Evolutionary conservation across 1,139 yeast genomes (phyloP).

Genomic region (Hemisphaericaspora subhashii): DNA sequence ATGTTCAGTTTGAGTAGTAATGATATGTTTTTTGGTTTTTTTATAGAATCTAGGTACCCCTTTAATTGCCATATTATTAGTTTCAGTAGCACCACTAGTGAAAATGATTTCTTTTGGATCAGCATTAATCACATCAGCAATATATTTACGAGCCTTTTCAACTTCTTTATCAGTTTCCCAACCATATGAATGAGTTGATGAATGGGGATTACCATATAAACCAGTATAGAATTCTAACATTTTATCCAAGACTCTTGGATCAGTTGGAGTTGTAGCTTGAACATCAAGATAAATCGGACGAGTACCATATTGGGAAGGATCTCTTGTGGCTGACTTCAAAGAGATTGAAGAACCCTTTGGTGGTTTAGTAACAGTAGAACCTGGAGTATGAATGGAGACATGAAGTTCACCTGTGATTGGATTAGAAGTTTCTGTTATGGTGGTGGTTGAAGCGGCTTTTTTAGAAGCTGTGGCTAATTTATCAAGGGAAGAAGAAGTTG

Average conservation of each 20-base stretch:
- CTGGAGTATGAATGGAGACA: constrained; percentile 18
- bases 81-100: constrained; percentile 97
- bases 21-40: constrained; percentile 87
- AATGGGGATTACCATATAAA: constrained; percentile 94
- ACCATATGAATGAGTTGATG: constrained; percentile 96
- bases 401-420: constrained; percentile 21
- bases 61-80: constrained; percentile 90
- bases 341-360: constrained; percentile 47
- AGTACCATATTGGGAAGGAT: constrained; percentile 54
- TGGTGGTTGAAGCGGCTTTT: constrained; percentile 1
- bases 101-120: constrained; percentile 96
- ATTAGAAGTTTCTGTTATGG: constrained; percentile 13
- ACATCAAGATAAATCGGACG: constrained; percentile 92
- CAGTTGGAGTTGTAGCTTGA: constrained; percentile 98
- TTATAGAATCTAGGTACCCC: constrained; percentile 94
- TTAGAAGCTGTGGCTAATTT: constrained; percentile 4
- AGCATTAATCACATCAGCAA: constrained; percentile 84
- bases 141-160: constrained; percentile 77
- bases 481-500: not conserved
- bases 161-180: constrained; percentile 98
- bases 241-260: constrained; percentile 91
- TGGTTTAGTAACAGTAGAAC: constrained; percentile 26
- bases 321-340: constrained; percentile 48
- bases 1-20: constrained; percentile 96
- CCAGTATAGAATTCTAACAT: constrained; percentile 95